Base-by-base conservation (phyloP, 192 early-diverging fungal genomes). In the Dimargaris verticillata region DNA sequence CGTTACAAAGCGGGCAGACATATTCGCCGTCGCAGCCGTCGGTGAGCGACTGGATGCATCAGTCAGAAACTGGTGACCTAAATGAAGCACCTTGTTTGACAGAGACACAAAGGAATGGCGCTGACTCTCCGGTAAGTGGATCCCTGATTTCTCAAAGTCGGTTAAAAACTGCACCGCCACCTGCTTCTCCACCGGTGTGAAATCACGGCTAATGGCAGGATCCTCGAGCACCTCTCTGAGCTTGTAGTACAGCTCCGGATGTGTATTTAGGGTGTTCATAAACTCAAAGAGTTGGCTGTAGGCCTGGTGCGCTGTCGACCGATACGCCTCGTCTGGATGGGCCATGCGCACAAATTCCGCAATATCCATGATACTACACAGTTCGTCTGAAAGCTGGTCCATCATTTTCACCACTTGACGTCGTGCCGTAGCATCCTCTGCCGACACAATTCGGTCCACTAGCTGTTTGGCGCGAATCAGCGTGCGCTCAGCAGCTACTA, bases 61-160 rank as follows among this genome's bases (percentile, higher is more conserved):
- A n/a, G n/a, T n/a, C 20, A 54, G 15, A 54, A 54, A 88, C n/a
- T 75, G 75, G 28, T 89, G 82, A 13, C 87, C 86, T 3, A 85
- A 67, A 17, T 80, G 73, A 28, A 88, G 83, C 59, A 97, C 93
- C 28, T 77, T 70, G 62, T 95, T 85, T 38, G 92, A 88, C 2
- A 99, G 70, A 9, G 77, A 68, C 0, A 96, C 90, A 79, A 92
- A 94, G 25, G 78, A 68, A 0, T 71, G 65, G 12, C 91, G 84
- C 18, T 81, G 74, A 15, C 62, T 62, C 7, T 73, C 72, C 26
- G 83, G 72, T 62, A 99, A 74, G 68, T 95, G 88, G 53, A 99
- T 91, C 5, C 95, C 93, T 0, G 89, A 92, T 59, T 90, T 88
- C 76, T 96, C 91, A 70, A 99, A 99, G 67, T 99, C 95, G 11